Conservation (phyloP, 2,329 filamentous ascomycete species). For the Aspergillus hortae region DNA sequence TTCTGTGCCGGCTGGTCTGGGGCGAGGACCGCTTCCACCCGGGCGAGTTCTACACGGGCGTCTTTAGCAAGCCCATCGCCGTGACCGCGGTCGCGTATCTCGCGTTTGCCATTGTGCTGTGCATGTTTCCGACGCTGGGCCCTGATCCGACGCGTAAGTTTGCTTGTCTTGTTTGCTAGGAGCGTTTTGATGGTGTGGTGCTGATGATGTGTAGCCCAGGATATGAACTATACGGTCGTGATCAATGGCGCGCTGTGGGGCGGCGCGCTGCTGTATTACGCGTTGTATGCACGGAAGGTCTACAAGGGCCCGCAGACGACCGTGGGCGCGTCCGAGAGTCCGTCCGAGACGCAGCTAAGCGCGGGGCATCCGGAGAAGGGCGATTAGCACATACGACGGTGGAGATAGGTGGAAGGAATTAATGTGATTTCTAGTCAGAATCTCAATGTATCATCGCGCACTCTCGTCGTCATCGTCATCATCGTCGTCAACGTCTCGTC, state of each 20-base stretch:
- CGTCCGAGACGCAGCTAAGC: conserved; percentile 5
- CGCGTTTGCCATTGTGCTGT: conserved; percentile 52
- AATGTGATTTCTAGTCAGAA: too few relatives aligned
- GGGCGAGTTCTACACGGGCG: conserved; percentile 58
- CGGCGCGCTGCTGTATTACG: conserved; percentile 54
- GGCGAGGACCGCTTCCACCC: conserved; percentile 56
- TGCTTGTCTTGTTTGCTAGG: too few relatives aligned
- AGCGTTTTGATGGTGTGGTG: too few relatives aligned
- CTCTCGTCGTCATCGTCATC: background rate
- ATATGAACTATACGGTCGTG: conserved; percentile 62
- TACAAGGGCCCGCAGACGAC: conserved; percentile 60
- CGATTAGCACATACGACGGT: background rate
- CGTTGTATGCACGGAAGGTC: conserved; percentile 56
- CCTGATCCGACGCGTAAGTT: conserved; percentile 44
- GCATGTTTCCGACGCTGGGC: conserved; percentile 58
- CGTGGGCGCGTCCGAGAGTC: conserved; percentile 31
- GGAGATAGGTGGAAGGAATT: background rate
- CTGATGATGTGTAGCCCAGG: conserved; percentile 27
- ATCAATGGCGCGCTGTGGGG: conserved; percentile 58
- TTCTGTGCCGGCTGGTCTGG: conserved; percentile 58
- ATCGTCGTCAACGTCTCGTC: background rate
- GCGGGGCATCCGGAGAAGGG: background rate
- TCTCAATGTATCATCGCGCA: too few relatives aligned
- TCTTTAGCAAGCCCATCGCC: conserved; percentile 51
- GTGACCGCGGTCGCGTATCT: conserved; percentile 54